Conservation (phyloP, 169 alveolate genomes). For the Miamiensis avidus region DNA sequence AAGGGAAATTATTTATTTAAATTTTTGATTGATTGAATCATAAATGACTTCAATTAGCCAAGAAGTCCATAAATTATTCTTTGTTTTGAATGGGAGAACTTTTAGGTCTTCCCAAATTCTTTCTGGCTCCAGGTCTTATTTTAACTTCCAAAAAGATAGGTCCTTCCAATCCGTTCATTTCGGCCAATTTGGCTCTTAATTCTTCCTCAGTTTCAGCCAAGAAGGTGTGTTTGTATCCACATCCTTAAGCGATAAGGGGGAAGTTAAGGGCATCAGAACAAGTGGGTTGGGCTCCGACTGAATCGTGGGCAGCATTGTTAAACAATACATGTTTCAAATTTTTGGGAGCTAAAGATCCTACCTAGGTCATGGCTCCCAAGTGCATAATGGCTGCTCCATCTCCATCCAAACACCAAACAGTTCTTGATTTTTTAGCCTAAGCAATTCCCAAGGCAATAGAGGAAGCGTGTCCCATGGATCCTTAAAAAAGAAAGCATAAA, state of each 20-base stretch:
- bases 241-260: conserved; percentile 56
- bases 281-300: conserved; percentile 83
- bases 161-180: conserved; percentile 47
- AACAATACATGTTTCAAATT: conserved; percentile 65
- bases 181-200: conserved; percentile 31
- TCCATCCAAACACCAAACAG: conserved; percentile 76
- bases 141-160: conserved; percentile 66
- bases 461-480: conserved; percentile 83
- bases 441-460: conserved; percentile 73
- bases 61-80: conserved; percentile 58
- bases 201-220: conserved; percentile 55
- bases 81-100: conserved; percentile 68
- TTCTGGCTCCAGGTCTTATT: conserved; percentile 65
- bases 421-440: conserved; percentile 36
- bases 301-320: conserved; percentile 76
- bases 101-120: conserved; percentile 78
- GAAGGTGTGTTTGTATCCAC: conserved; percentile 64
- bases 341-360: conserved; percentile 48
- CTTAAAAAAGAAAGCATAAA: neutral
- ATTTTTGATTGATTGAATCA: too few relatives aligned
- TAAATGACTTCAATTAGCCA: conserved; percentile 28
- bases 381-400: conserved; percentile 84
- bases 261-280: conserved; percentile 54
- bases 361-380: conserved; percentile 70
- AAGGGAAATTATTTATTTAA: too few relatives aligned